Evolutionary conservation across 164 flowering plant species (phyloP).

Genomic region (grape (Vitis vinifera)): ASM3070453v1 NC_081818.1:1029501-1030000

Average conservation of each 20-base stretch:
- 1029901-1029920: neutral
- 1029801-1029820: slow-evolving; percentile 6
- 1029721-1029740: slow-evolving; percentile 28
- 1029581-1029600: slow-evolving; percentile 28
- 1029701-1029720: slow-evolving; percentile 26
- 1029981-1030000: too few species aligned
- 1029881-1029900: neutral
- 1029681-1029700: slow-evolving; percentile 30
- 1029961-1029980: too few species aligned
- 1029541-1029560: slow-evolving; percentile 30
- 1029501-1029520: slow-evolving; percentile 40
- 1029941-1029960: too few species aligned
- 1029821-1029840: neutral
- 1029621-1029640: slow-evolving; percentile 34
- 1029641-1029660: slow-evolving; percentile 25
- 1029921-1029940: neutral
- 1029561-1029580: slow-evolving; percentile 41
- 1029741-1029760: slow-evolving; percentile 26
- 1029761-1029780: slow-evolving; percentile 51
- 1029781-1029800: slow-evolving; percentile 31
- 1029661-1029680: slow-evolving; percentile 50
- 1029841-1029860: slow-evolving; percentile 14
- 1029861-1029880: neutral
- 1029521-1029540: slow-evolving; percentile 34
- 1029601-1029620: slow-evolving; percentile 36